Base-by-base conservation (phyloP, 495 filamentous ascomycete genomes). In the Podospora pseudopauciseta region DNA sequence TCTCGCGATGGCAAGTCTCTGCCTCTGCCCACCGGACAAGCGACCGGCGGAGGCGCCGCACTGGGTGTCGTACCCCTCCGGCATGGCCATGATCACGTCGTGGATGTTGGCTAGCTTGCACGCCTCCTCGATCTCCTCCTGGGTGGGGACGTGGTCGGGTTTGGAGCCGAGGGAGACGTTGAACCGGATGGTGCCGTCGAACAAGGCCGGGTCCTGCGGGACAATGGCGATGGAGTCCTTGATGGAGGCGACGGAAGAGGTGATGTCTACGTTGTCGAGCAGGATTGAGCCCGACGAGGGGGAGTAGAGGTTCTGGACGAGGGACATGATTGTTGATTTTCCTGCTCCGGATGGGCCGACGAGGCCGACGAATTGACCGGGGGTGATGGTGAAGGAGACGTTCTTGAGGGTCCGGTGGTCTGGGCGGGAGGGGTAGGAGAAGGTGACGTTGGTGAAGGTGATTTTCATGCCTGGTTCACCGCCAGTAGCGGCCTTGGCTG, bases 1-100 rank as follows among this genome's bases (percentile, higher is more conserved):
- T 64, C 92, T 80, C n/a, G 92, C 91, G 71, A 95, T 91, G 5
- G 91, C 86, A 9, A 93, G 79, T 28, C 91, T 78, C 73, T 93
- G 92, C 70, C 85, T 86, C 75, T 88, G 85, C 0, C 86, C 87
- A 3, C 85, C 86, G 0, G 80, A 84, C 18, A 89, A 73, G 32
- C 82, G 81, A 34, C 76, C 73, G 0, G 82, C 86, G 5, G 75
- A 77, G 2, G 84, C 77, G 7, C 86, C 86, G 65, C 84, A 85
- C 27, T 84, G 77, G 0, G 89, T 91, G 32, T 90, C 76, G 72
- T 91, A 91, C 1, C 86, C 86, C 2, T 90, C 79, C 0, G 87
- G 87, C 30, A 91, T 69, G 0, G 77, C 72, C 53, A 73, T 74
- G 65, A 91, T 85, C 15, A 81, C 82, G 32, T 88, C 85, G 72